Evolutionary conservation across 495 filamentous ascomycete species (phyloP), one percentile per base, ranked within the genome.

Genomic region (Alectoria sarmentosa): DNA sequence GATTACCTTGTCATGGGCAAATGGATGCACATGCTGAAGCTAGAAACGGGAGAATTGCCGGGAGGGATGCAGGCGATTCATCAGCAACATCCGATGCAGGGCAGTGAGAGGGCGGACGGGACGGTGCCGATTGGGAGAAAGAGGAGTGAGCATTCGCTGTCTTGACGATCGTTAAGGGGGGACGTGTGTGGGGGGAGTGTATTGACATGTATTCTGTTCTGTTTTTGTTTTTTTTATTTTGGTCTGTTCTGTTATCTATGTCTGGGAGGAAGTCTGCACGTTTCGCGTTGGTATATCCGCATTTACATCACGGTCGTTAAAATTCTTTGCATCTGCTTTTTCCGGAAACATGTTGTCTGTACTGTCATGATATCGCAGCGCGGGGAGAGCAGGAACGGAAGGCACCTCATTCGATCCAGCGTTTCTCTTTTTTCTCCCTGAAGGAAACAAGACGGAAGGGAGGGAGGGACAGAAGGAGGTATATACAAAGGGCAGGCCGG

Each of bases 1-100:
- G 94, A 98, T 66, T 95, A 89, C 73, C 67, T 91, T 60, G 85
- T 86, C 39, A 88, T 98, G 59, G 83, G 89, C 11, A 92, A 90
- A 68, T 76, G 97, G 68, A 92, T 92, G 73, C 88, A 96, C 74
- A 91, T 92, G 72, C 81, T 97, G n/a, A 86, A 88, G 66, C 74
- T 94, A 32, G 84, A 87, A 67, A 77, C 81, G 41, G 75, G 79
- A 17, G 77, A 80, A 26, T 73, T 89, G 21, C 83, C 88, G 32
- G 88, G 88, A 4, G 87, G 88, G 0, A 77, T 93, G 58, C 82
- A 86, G 63, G 79, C 84, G 28, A 90, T 92, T 30, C 52, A 55
- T 30, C 52, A 55, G 52, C 52, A 55, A 19, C 49, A 54, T 69
- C 80, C 82, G 21, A 85, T 86, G 71, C 49, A 54, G 32, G 49